phyloP scores from a whole-genome alignment of 805 yeast genomes.

The Debaryomyces hansenii region DNA sequence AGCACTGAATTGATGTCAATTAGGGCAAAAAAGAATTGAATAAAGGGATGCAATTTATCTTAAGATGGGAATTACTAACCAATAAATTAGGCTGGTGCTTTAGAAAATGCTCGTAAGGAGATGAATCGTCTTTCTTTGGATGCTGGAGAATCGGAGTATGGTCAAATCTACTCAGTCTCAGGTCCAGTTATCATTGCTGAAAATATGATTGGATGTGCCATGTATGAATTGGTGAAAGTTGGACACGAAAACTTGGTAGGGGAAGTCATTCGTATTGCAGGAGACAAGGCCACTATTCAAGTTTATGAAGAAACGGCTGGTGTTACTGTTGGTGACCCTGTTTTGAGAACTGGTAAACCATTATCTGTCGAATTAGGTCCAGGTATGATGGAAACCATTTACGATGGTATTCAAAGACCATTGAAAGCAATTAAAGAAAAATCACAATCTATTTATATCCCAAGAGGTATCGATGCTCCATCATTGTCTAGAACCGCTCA shows the following conservation, averaged over 20 bases:
- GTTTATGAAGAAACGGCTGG: constrained; percentile 99
- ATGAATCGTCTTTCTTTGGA: constrained; percentile 77
- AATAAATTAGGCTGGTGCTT: constrained; percentile 78
- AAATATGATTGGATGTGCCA: constrained; percentile 99
- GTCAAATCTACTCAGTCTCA: constrained; percentile 89
- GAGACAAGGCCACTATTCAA: constrained; percentile 96
- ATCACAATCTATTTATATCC: constrained; percentile 92
- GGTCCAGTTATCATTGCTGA: constrained; percentile 99
- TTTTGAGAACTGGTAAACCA: constrained; percentile 97
- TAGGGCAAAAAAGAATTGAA: neutral
- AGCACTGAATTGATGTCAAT: no score
- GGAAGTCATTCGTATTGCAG: constrained; percentile 95
- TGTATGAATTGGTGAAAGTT: constrained; percentile 98
- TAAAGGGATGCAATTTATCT: neutral
- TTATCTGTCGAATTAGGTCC: constrained; percentile 98
- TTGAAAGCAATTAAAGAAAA: constrained; percentile 85
- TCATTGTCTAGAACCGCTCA: constrained; percentile 80
- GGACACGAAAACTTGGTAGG: constrained; percentile 98
- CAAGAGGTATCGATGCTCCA: constrained; percentile 98
- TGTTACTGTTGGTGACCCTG: constrained; percentile 99
- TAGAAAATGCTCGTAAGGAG: constrained; percentile 95
- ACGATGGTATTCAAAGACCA: constrained; percentile 99
- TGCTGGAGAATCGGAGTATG: constrained; percentile 75
- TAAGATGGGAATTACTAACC: neutral
- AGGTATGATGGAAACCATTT: constrained; percentile 98